These are phyloP conservation scores for Kwoniella sp. DNA, from an alignment of 768 basidiomycete genomes.

Conservation along the genomic window DNA sequence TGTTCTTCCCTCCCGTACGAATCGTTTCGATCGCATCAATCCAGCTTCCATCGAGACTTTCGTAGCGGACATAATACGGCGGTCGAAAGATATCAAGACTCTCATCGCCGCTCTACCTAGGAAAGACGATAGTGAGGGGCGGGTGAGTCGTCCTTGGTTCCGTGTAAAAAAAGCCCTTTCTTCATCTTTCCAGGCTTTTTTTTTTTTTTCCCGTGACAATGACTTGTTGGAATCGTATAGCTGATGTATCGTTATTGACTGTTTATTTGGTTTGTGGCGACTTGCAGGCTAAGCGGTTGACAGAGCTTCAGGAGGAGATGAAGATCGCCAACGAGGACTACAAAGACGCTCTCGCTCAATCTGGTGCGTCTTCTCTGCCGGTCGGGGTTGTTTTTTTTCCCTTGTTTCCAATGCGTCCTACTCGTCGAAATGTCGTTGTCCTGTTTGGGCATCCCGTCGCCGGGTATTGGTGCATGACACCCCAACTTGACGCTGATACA, in stretches of 20 bases:
- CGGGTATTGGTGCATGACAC: not conserved
- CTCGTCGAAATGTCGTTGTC: not conserved
- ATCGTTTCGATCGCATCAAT: no score
- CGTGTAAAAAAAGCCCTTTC: not conserved
- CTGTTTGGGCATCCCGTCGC: not conserved
- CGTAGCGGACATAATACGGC: conserved; percentile 43
- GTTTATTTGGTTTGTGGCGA: no score
- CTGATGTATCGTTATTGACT: no score
- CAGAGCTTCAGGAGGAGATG: conserved; percentile 44
- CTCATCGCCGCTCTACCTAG: conserved; percentile 44
- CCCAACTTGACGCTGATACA: no score
- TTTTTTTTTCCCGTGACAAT: not conserved
- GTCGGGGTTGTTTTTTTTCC: not conserved
- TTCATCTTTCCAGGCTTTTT: not conserved
- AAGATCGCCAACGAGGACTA: conserved; percentile 43
- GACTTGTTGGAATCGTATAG: not conserved
- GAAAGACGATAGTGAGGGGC: conserved; percentile 35
- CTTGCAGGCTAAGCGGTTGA: conserved; percentile 33
- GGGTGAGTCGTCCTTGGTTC: conserved; percentile 28
- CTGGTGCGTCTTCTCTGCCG: conserved; percentile 31
- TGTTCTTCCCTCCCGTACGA: not conserved
- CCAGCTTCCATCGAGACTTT: conserved; percentile 44
- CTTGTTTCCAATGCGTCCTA: no score
- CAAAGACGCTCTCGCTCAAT: conserved; percentile 38
- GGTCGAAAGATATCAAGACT: conserved; percentile 44